A percentile compares a stretch with the other conserved stretches of the same genome.
phyloP scores from a whole-genome alignment of 2,329 filamentous ascomycete species.

The Alternaria sp. region DNA sequence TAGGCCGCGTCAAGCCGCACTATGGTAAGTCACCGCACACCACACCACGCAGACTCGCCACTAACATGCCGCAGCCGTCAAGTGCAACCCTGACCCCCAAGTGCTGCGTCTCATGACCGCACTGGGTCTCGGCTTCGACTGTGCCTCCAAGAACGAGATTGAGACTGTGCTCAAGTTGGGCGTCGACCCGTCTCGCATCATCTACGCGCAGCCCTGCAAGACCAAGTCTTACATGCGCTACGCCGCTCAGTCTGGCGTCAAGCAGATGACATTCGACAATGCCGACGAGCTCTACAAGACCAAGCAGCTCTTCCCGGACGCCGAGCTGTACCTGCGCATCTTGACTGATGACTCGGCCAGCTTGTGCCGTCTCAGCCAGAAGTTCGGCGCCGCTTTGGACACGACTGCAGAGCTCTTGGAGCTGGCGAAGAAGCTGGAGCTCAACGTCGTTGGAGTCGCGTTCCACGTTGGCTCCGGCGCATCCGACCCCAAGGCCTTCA shows the following conservation, averaged over 20 bases:
- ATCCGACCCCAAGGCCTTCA: constrained; percentile 88
- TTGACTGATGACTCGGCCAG: constrained; percentile 94
- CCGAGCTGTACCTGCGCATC: constrained; percentile 93
- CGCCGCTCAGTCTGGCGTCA: constrained; percentile 82
- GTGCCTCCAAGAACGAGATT: constrained; percentile 96
- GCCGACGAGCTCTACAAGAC: constrained; percentile 98
- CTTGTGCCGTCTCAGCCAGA: constrained; percentile 92
- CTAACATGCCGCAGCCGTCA: constrained; percentile 72
- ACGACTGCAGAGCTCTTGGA: constrained; percentile 77
- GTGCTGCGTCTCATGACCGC: constrained; percentile 86
- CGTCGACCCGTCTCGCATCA: constrained; percentile 87
- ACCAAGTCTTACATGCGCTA: constrained; percentile 97
- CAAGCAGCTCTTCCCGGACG: constrained; percentile 85
- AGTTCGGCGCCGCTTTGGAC: constrained; percentile 93
- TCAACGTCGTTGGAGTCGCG: constrained; percentile 94
- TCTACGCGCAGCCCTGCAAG: constrained; percentile 99
- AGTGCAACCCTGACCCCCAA: constrained; percentile 95
- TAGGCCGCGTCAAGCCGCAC: constrained; percentile 92
- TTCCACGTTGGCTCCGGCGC: constrained; percentile 98
- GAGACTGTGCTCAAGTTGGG: constrained; percentile 86
- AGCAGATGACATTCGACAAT: constrained; percentile 99
- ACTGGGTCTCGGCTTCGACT: constrained; percentile 95
- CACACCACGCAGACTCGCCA: not conserved
- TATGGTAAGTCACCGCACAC: constrained; percentile 70
- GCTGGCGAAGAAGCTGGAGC: constrained; percentile 78